Base-by-base conservation (phyloP, 805 yeast genomes). In the Yarrowia sp. region DNA sequence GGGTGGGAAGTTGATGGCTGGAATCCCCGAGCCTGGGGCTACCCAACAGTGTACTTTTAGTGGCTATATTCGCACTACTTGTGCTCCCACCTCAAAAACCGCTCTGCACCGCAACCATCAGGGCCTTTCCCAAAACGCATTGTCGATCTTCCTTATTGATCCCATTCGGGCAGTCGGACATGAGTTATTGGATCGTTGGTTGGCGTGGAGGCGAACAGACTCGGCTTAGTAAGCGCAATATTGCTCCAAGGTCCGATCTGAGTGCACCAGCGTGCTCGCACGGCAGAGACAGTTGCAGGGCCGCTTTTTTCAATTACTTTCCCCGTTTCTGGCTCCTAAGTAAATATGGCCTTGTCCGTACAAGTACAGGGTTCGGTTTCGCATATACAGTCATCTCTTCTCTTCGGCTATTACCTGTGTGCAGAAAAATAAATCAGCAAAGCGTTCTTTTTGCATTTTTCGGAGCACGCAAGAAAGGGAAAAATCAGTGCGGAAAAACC, bases 71-170 rank as follows among this genome's bases (percentile, higher is more conserved):
- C 30, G 0, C 3, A 4, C 30, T 1, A 24, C 3, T 2, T 24
- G 7, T 0, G 3, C 30, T 24, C 30, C 3, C 30, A 34, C 9
- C 7, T 4, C 38, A 36, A 36, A 24, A 24, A 24, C 30, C 30
- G 30, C 38, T 19, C 38, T 3, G 17, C 8, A 15, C 55, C 55
- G 55, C 55, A 50, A 50, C 55, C 39, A 30, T 13, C 53, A 30
- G 17, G 36, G 24, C 55, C 5, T 17, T 33, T 50, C 55, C 55
- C 55, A 50, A 52, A 36, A 52, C 58, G 58, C 58, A 52, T 52
- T 52, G 58, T 52, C 42, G 58, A 52, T 52, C 58, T 50, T 50
- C 55, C 38, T 36, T 36, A 52, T 52, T 52, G 58, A 52, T 52
- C 58, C 58, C 19, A 52, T 19, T 19, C 43, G 43, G 58, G 58